Conservation (phyloP, 352 stramenopile genomes). For the Phytophthora sojae region DNA sequence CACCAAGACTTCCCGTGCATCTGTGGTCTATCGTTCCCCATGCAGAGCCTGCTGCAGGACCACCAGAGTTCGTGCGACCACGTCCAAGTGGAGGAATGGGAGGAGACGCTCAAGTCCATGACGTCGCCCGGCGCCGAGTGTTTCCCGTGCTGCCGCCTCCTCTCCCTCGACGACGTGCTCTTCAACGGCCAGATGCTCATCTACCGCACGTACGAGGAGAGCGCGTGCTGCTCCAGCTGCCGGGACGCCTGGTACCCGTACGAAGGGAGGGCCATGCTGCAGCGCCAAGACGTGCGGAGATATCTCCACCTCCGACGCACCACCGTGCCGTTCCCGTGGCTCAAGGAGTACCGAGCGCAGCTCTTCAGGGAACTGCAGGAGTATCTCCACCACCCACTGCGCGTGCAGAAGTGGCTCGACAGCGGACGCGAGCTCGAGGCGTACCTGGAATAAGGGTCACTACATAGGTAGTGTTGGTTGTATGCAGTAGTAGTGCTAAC, state of each 20-base stretch:
- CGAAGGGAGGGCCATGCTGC: slow-evolving; percentile 31
- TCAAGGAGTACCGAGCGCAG: slow-evolving; percentile 28
- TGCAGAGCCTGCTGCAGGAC: slow-evolving; percentile 1
- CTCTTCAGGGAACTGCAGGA: slow-evolving; percentile 34
- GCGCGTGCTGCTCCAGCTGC: slow-evolving; percentile 27
- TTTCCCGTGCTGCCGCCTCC: slow-evolving; percentile 32
- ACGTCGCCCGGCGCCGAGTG: slow-evolving; percentile 33
- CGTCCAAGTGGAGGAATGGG: slow-evolving; percentile 28
- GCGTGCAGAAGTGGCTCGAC: slow-evolving; percentile 29
- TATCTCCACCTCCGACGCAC: slow-evolving; percentile 34
- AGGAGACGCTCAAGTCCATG: slow-evolving; percentile 21
- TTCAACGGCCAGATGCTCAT: slow-evolving; percentile 35
- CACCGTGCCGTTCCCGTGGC: slow-evolving; percentile 25
- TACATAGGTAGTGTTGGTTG: background rate
- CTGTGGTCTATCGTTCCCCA: slow-evolving; percentile 19
- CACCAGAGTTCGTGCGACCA: slow-evolving; percentile 27
- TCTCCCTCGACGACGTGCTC: slow-evolving; percentile 29
- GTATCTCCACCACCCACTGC: slow-evolving; percentile 28
- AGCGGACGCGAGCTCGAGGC: slow-evolving; percentile 29
- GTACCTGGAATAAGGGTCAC: slow-evolving; percentile 24
- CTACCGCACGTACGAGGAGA: slow-evolving; percentile 35
- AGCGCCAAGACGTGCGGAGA: slow-evolving; percentile 26
- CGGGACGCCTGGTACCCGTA: slow-evolving; percentile 34
- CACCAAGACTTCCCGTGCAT: slow-evolving; percentile 12
- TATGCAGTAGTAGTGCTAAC: background rate